Conservation (phyloP, 345 rosid genomes). For the Lepidium africanum region DNA sequence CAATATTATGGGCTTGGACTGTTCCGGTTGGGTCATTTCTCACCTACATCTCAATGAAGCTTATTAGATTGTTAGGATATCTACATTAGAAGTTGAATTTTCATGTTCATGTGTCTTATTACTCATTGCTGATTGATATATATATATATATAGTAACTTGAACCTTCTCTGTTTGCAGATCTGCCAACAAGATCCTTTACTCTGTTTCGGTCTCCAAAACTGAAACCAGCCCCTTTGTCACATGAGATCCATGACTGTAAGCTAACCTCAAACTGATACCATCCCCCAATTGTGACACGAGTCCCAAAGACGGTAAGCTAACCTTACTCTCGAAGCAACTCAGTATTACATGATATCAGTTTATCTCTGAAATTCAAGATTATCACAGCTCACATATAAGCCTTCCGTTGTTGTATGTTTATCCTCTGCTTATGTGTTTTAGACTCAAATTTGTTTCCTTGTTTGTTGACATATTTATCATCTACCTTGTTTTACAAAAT, state of each 20-base stretch:
- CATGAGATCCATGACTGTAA: too few relatives aligned
- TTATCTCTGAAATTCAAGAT: not conserved
- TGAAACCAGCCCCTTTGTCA: not conserved
- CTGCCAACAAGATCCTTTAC: constrained; percentile 69
- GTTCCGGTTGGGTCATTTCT: too few relatives aligned
- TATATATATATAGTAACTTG: not conserved
- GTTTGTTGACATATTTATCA: not conserved
- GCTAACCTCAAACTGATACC: too few relatives aligned
- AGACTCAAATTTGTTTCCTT: not conserved
- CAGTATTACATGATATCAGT: not conserved
- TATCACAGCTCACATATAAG: not conserved
- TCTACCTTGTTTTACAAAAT: too few relatives aligned
- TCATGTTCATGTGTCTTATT: too few relatives aligned
- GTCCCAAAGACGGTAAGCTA: not conserved
- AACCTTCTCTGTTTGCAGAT: constrained; percentile 29
- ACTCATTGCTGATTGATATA: not conserved
- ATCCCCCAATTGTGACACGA: not conserved
- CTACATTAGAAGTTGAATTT: too few relatives aligned
- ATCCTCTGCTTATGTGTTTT: not conserved
- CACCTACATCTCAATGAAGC: too few relatives aligned
- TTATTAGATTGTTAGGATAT: too few relatives aligned
- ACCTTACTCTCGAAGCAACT: not conserved
- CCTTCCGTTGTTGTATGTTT: constrained; percentile 3
- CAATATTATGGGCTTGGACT: too few relatives aligned
- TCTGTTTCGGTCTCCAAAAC: constrained; percentile 28